Percentiles rank a stretch among this genome's conserved stretches.
Conservation (phyloP, 2,329 filamentous ascomycete genomes). For the Colletotrichum coccodes region DNA sequence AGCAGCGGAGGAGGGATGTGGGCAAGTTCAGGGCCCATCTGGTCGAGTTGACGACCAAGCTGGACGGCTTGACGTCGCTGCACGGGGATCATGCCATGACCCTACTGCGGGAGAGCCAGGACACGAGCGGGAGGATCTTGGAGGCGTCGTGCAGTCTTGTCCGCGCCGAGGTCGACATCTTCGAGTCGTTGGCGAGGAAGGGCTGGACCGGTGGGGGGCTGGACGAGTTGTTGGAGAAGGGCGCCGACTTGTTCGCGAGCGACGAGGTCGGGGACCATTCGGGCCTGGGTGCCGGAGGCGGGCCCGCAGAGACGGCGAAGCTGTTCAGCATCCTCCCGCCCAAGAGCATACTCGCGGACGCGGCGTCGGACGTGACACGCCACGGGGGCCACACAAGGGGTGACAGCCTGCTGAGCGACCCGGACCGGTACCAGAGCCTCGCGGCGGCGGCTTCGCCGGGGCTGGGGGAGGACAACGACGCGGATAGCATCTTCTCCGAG, state of each 20-base stretch:
- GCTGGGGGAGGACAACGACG: slow-evolving; percentile 36
- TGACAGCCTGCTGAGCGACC: slow-evolving; percentile 65
- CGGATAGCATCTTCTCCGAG: slow-evolving; percentile 61
- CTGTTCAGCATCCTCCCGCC: slow-evolving; percentile 73
- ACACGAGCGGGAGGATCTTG: slow-evolving; percentile 70
- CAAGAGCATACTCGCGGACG: slow-evolving; percentile 70
- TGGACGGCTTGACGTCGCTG: slow-evolving; percentile 70
- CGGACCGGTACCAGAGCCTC: slow-evolving; percentile 68
- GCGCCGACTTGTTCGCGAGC: slow-evolving; percentile 68
- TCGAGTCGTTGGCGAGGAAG: slow-evolving; percentile 73
- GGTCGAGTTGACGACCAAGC: slow-evolving; percentile 68
- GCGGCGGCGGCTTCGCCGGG: slow-evolving; percentile 51
- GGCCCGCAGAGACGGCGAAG: slow-evolving; percentile 51
- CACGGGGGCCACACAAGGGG: slow-evolving; percentile 52
- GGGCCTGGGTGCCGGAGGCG: slow-evolving; percentile 44
- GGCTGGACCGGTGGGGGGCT: slow-evolving; percentile 75
- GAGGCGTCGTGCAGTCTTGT: slow-evolving; percentile 74
- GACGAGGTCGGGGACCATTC: slow-evolving; percentile 44
- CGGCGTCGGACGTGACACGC: slow-evolving; percentile 50
- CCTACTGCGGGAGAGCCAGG: slow-evolving; percentile 71
- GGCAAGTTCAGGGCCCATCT: slow-evolving; percentile 70
- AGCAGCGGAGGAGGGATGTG: slow-evolving; percentile 69
- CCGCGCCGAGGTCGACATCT: slow-evolving; percentile 76
- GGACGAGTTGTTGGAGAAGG: slow-evolving; percentile 73
- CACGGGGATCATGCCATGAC: slow-evolving; percentile 70